Percentiles rank a stretch among this genome's conserved stretches.
phyloP scores from a whole-genome alignment of 805 yeast genomes.

The Yarrowia sp. region DNA sequence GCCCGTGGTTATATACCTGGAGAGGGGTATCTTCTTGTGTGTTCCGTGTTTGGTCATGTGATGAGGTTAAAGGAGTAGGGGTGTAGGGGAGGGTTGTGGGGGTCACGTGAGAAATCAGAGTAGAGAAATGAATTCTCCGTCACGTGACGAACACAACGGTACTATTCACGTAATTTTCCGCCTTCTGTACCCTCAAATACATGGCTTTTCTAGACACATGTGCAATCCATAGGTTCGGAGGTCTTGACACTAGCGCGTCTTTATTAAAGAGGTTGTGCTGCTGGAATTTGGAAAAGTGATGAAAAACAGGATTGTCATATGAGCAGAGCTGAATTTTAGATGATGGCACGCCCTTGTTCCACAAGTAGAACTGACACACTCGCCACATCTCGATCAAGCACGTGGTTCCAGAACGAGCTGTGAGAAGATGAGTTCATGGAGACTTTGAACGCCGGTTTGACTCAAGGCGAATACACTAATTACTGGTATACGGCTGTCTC shows the following conservation, averaged over 20 bases:
- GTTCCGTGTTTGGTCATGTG: slow-evolving; percentile 6
- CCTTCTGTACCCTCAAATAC: not conserved
- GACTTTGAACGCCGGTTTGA: not conserved
- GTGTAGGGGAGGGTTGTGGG: too few species aligned
- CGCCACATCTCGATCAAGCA: not conserved
- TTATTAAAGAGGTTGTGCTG: slow-evolving; percentile 2
- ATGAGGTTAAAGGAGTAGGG: not conserved
- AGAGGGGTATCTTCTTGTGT: slow-evolving; percentile 12
- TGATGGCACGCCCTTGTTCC: too few species aligned
- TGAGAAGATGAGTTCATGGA: too few species aligned
- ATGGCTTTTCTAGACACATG: not conserved
- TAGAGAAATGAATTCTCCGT: not conserved
- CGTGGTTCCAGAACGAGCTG: not conserved
- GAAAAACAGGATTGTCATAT: not conserved
- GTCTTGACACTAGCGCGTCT: slow-evolving; percentile 18
- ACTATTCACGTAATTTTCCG: not conserved
- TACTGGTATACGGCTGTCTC: not conserved
- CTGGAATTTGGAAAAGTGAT: not conserved
- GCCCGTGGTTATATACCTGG: slow-evolving; percentile 8
- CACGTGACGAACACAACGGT: not conserved
- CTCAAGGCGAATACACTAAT: not conserved
- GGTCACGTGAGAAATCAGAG: not conserved
- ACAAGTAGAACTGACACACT: too few species aligned
- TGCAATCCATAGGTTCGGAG: not conserved
- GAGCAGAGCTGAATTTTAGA: too few species aligned